A percentile compares a stretch with the other conserved stretches of the same genome.
Conservation (phyloP, 2,329 filamentous ascomycete genomes). For the Coniosporium tulheliwenetii region DNA sequence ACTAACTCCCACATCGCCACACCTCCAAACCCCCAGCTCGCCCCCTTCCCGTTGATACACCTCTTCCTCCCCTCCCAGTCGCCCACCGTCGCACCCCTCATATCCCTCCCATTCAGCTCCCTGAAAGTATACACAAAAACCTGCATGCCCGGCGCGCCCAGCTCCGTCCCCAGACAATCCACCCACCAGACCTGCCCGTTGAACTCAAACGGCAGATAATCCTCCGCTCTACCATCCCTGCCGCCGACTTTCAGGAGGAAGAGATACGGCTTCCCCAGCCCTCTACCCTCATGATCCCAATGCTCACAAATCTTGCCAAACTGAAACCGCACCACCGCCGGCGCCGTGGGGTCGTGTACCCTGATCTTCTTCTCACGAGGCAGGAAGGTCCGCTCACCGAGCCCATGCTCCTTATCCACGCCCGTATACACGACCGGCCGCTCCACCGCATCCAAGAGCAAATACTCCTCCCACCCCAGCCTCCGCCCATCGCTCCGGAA, state of each 20-base stretch:
- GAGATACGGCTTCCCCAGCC: constrained; percentile 48
- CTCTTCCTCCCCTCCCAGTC: constrained; percentile 29
- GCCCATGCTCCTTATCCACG: constrained; percentile 31
- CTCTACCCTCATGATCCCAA: constrained; percentile 59
- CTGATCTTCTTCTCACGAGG: constrained; percentile 46
- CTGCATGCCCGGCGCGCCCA: constrained; percentile 51
- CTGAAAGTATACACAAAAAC: constrained; percentile 36
- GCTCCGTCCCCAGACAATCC: constrained; percentile 48
- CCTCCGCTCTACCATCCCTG: constrained; percentile 48
- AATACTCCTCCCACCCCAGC: constrained; percentile 70
- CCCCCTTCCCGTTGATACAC: constrained; percentile 2
- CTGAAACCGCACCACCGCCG: constrained; percentile 52
- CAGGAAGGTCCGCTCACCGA: constrained; percentile 42
- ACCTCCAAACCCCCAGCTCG: constrained; percentile 32
- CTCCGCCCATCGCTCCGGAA: constrained; percentile 57
- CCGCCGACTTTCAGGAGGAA: constrained; percentile 55
- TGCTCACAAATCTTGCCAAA: constrained; percentile 69
- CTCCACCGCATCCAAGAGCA: constrained; percentile 38
- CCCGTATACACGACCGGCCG: constrained; percentile 32
- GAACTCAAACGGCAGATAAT: constrained; percentile 51
- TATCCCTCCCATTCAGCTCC: constrained; percentile 37
- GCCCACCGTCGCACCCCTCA: constrained; percentile 32
- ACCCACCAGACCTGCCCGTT: constrained; percentile 70
- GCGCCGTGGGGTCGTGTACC: constrained; percentile 32
- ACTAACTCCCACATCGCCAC: constrained; percentile 41